Evolutionary conservation across 192 early-diverging fungal species (phyloP).

Genomic region (Rhizophlyctis rosea): DNA sequence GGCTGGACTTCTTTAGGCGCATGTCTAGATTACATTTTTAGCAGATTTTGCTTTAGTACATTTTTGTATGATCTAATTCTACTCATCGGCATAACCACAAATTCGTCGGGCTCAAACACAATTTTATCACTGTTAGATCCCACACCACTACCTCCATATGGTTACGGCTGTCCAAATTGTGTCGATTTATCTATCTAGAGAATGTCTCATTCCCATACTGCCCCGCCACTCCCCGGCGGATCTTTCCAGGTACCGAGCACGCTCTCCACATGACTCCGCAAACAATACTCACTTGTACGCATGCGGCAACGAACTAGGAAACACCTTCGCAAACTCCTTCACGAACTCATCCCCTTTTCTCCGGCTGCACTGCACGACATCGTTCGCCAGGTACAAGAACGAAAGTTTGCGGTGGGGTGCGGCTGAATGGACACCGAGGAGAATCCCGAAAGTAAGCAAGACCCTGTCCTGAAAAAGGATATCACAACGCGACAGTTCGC

Average conservation of each 20-base stretch:
- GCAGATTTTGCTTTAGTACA: slow-evolving; percentile 1
- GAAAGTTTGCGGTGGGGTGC: slow-evolving; percentile 23
- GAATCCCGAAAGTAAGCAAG: no score
- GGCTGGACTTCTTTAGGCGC: slow-evolving; percentile 11
- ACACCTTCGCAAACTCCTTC: slow-evolving; percentile 31
- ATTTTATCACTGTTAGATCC: neutral
- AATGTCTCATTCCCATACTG: neutral
- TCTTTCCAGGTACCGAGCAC: neutral
- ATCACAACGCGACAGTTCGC: neutral
- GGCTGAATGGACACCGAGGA: slow-evolving; percentile 3
- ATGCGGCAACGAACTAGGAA: slow-evolving; percentile 29
- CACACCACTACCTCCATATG: neutral
- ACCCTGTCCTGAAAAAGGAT: neutral
- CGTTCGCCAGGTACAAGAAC: slow-evolving; percentile 43
- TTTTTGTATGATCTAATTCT: no score
- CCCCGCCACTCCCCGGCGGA: neutral
- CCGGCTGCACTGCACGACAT: slow-evolving; percentile 41
- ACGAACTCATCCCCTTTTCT: slow-evolving; percentile 41
- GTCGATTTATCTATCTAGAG: slow-evolving; percentile 7
- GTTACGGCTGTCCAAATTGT: slow-evolving; percentile 1
- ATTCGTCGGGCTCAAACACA: no score
- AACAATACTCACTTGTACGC: slow-evolving; percentile 16
- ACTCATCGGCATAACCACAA: no score
- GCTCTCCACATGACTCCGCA: slow-evolving; percentile 13
- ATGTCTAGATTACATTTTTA: slow-evolving; percentile 2